These are phyloP conservation scores for Phalaenopsis hybrid DNA, from an alignment of 116 monocot species.

Conservation along the genomic window DNA sequence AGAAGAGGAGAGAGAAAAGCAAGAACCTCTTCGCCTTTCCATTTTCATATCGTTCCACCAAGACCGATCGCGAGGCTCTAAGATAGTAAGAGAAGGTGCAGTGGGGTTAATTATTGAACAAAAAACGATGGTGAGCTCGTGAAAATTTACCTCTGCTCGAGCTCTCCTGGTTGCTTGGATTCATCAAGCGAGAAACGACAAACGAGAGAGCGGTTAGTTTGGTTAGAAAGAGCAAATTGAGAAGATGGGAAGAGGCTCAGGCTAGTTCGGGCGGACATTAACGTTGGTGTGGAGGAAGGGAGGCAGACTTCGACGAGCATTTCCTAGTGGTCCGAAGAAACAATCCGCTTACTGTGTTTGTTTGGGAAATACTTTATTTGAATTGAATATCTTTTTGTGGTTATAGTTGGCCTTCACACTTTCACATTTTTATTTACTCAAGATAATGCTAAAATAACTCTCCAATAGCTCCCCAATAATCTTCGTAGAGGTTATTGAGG, in stretches of 20 bases:
- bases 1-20: too few relatives aligned
- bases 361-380: too few relatives aligned
- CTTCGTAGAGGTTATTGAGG: too few relatives aligned
- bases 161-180: constrained; percentile 5
- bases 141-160: constrained; percentile 1
- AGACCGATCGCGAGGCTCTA: background rate
- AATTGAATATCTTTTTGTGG: too few relatives aligned
- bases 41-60: constrained; percentile 9
- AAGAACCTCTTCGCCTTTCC: constrained; percentile 4
- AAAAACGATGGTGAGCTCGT: background rate
- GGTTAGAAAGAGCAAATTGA: background rate
- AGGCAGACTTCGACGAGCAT: background rate
- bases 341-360: too few relatives aligned
- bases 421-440: too few relatives aligned
- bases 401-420: too few relatives aligned
- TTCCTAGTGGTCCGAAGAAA: background rate
- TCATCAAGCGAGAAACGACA: background rate
- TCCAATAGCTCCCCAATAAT: too few relatives aligned
- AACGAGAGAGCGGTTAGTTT: background rate
- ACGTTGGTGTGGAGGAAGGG: background rate
- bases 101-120: background rate
- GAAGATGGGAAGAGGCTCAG: background rate
- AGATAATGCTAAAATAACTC: too few relatives aligned
- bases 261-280: background rate
- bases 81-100: background rate